These are phyloP conservation scores for Hebeloma cylindrosporum DNA, from an alignment of 768 basidiomycete genomes.

Conservation along the genomic window DNA sequence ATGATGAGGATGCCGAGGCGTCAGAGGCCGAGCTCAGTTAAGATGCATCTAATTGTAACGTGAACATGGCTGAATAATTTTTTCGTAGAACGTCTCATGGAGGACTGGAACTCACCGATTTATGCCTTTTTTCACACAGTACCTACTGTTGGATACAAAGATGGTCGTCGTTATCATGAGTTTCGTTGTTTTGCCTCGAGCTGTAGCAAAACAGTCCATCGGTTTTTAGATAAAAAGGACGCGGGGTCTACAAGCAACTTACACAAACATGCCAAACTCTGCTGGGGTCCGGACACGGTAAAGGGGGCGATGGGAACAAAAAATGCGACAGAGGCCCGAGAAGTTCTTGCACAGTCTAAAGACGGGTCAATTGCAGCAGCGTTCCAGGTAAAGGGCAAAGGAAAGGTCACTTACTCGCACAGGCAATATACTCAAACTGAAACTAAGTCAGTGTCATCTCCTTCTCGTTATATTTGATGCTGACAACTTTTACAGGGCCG, in stretches of 20 bases:
- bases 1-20: too few relatives aligned
- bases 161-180: constrained; percentile 2
- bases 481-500: too few relatives aligned
- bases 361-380: constrained; percentile 9
- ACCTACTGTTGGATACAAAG: background rate
- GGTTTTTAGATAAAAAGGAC: constrained; percentile 4
- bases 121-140: background rate
- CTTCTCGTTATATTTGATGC: too few relatives aligned
- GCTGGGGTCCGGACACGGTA: constrained; percentile 2
- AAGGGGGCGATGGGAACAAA: background rate
- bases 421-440: constrained; percentile 16
- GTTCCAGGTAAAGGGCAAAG: constrained; percentile 3
- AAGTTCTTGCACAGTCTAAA: constrained; percentile 1
- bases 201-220: background rate
- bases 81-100: background rate
- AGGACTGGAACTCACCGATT: constrained; percentile 5
- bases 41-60: too few relatives aligned
- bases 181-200: background rate
- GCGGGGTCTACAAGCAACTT: constrained; percentile 4
- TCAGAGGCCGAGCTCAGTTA: too few relatives aligned
- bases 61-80: too few relatives aligned
- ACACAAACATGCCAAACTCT: constrained; percentile 7
- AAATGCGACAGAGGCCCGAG: background rate
- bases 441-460: constrained; percentile 11
- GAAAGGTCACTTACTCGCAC: constrained; percentile 19